Evolutionary conservation across 139 green algal genomes (phyloP).

Genomic region (Raphidocelis subcapitata): DNA sequence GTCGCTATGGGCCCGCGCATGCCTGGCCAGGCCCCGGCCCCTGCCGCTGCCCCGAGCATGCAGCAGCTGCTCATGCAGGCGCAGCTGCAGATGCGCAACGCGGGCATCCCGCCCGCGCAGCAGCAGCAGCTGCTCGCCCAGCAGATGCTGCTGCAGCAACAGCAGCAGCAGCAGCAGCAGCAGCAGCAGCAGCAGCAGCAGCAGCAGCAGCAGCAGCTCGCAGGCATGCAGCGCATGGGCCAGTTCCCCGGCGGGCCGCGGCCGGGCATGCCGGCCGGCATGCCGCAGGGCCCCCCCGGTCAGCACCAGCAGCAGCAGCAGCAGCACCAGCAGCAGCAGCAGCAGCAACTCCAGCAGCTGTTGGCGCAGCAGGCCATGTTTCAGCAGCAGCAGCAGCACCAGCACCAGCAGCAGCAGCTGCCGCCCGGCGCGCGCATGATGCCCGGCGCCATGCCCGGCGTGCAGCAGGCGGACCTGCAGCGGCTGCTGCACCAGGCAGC

Average conservation of each 20-base stretch:
- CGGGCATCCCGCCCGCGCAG: neutral
- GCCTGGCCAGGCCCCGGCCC: no score
- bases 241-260: neutral
- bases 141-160: neutral
- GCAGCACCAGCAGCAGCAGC: conserved; percentile 9
- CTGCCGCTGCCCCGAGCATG: no score
- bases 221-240: no score
- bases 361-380: neutral
- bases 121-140: neutral
- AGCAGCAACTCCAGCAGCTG: conserved; percentile 22
- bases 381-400: conserved; percentile 3
- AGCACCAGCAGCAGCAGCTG: conserved; percentile 12
- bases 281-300: neutral
- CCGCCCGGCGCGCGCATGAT: neutral
- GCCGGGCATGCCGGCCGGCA: neutral
- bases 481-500: conserved; percentile 15
- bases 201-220: no score
- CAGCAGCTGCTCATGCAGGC: no score
- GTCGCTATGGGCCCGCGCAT: no score
- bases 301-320: conserved; percentile 13
- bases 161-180: conserved; percentile 5
- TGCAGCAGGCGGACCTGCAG: conserved; percentile 14
- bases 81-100: no score
- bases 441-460: no score
- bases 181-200: conserved; percentile 17